Evolutionary conservation across 1,284 basidiomycete species (phyloP).

Genomic region (Ustilago xerochloae): DNA sequence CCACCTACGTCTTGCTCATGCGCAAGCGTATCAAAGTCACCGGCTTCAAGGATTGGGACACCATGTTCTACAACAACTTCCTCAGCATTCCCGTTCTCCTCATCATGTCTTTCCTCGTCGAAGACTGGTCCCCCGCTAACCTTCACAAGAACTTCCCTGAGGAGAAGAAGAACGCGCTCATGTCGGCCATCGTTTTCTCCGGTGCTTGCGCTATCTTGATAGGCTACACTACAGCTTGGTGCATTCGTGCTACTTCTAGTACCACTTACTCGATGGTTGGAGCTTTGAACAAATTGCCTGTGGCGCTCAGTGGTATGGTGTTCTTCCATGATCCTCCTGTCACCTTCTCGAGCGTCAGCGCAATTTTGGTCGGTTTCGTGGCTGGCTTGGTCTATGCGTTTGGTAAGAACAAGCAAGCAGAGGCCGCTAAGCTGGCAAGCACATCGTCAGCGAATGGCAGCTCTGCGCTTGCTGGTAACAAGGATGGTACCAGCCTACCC

Average conservation of each 20-base stretch:
- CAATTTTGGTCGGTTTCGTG: slow-evolving; percentile 88
- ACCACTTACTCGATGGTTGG: slow-evolving; percentile 99
- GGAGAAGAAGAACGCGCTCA: slow-evolving; percentile 81
- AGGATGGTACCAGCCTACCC: slow-evolving; percentile 24
- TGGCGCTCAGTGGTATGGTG: slow-evolving; percentile 73
- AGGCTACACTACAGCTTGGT: slow-evolving; percentile 99
- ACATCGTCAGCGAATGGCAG: slow-evolving; percentile 47
- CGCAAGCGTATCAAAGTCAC: slow-evolving; percentile 95
- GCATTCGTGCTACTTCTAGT: slow-evolving; percentile 92
- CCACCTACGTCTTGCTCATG: slow-evolving; percentile 94
- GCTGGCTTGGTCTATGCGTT: slow-evolving; percentile 73
- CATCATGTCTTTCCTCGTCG: slow-evolving; percentile 83
- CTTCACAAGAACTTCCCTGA: slow-evolving; percentile 87
- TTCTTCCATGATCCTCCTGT: slow-evolving; percentile 78
- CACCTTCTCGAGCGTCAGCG: slow-evolving; percentile 86
- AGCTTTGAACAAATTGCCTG: slow-evolving; percentile 96
- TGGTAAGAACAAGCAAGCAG: slow-evolving; percentile 66
- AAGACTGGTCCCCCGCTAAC: slow-evolving; percentile 88
- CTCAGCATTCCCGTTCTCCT: slow-evolving; percentile 90
- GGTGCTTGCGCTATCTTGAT: slow-evolving; percentile 97
- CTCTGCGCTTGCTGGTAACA: slow-evolving; percentile 17
- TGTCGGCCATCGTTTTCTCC: slow-evolving; percentile 91
- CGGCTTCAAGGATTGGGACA: slow-evolving; percentile 99
- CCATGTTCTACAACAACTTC: slow-evolving; percentile 99
- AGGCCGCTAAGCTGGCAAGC: slow-evolving; percentile 48